phyloP scores from a whole-genome alignment of 306 rosid species.

The Castanea sativa region DNA sequence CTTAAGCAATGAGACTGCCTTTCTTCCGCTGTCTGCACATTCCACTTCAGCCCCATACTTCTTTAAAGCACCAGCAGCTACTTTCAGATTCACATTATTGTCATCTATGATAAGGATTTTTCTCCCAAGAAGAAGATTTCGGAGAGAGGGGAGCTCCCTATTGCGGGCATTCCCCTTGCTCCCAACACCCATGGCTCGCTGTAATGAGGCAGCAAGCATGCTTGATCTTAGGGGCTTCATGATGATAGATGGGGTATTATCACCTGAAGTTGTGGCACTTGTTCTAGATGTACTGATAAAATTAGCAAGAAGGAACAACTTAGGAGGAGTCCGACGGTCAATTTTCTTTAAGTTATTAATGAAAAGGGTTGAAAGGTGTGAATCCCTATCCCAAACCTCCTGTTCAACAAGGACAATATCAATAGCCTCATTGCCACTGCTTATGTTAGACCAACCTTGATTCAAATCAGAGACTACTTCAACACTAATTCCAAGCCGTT shows the following conservation, averaged over 20 bases:
- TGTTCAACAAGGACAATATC: conserved; percentile 72
- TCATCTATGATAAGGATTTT: conserved; percentile 88
- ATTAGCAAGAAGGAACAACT: conserved; percentile 69
- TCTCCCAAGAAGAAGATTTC: conserved; percentile 71
- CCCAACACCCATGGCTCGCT: conserved; percentile 69
- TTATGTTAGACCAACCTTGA: conserved; percentile 52
- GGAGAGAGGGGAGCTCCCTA: conserved; percentile 72
- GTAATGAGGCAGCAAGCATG: conserved; percentile 90
- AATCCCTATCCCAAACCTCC: conserved; percentile 82
- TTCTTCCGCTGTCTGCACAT: conserved; percentile 72
- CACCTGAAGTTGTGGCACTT: conserved; percentile 28
- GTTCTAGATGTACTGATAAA: conserved; percentile 46
- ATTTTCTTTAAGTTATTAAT: conserved; percentile 39
- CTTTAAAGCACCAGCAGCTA: conserved; percentile 92
- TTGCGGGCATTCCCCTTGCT: conserved; percentile 63
- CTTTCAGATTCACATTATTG: conserved; percentile 78
- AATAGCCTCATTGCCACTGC: conserved; percentile 36
- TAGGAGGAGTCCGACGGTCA: conserved; percentile 45
- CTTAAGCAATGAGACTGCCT: conserved; percentile 61
- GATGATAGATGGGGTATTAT: conserved; percentile 47
- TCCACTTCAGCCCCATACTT: conserved; percentile 90
- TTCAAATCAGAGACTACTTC: conserved; percentile 62
- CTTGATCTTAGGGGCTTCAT: conserved; percentile 86
- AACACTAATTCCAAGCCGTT: conserved; percentile 77
- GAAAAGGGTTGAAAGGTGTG: conserved; percentile 38